These are phyloP conservation scores for Colletotrichum liriopes DNA, from an alignment of 2,329 filamentous ascomycete species.

Conservation along the genomic window DNA sequence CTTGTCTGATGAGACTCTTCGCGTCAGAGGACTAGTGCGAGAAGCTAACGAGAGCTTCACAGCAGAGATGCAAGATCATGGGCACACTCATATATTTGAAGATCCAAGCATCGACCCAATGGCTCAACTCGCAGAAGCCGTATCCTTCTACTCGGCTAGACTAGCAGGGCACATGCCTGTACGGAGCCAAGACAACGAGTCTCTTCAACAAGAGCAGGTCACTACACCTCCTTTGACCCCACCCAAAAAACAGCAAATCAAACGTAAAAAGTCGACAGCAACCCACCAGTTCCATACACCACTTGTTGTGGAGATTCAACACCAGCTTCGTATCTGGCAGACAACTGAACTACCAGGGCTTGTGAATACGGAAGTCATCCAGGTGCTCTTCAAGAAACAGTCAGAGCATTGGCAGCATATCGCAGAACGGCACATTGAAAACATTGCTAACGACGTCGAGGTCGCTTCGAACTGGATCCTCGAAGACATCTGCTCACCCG, in stretches of 20 bases:
- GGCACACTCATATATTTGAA: slow-evolving; percentile 49
- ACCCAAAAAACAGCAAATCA: background rate
- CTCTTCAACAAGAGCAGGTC: background rate
- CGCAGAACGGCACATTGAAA: slow-evolving; percentile 46
- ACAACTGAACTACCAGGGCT: slow-evolving; percentile 52
- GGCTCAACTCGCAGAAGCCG: slow-evolving; percentile 16
- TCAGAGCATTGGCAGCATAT: slow-evolving; percentile 52
- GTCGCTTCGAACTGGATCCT: slow-evolving; percentile 44
- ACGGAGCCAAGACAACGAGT: background rate
- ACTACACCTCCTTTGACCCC: slow-evolving; percentile 14
- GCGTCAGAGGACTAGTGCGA: slow-evolving; percentile 47
- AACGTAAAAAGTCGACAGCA: background rate
- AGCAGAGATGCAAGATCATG: slow-evolving; percentile 47
- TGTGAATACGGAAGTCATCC: slow-evolving; percentile 51
- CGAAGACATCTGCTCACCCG: slow-evolving; percentile 38
- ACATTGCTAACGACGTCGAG: slow-evolving; percentile 43
- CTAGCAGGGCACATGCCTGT: background rate
- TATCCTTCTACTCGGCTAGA: background rate
- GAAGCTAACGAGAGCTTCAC: slow-evolving; percentile 48
- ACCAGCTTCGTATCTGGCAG: slow-evolving; percentile 48
- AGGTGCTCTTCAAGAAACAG: slow-evolving; percentile 50
- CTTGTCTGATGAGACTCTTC: slow-evolving; percentile 42
- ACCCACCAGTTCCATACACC: background rate
- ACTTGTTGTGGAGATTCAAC: slow-evolving; percentile 46
- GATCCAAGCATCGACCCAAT: slow-evolving; percentile 44